A percentile compares a stretch with the other conserved stretches of the same genome.
Conservation (phyloP, 371 early-diverging fungal species). For the Funneliformis caledonium region DNA sequence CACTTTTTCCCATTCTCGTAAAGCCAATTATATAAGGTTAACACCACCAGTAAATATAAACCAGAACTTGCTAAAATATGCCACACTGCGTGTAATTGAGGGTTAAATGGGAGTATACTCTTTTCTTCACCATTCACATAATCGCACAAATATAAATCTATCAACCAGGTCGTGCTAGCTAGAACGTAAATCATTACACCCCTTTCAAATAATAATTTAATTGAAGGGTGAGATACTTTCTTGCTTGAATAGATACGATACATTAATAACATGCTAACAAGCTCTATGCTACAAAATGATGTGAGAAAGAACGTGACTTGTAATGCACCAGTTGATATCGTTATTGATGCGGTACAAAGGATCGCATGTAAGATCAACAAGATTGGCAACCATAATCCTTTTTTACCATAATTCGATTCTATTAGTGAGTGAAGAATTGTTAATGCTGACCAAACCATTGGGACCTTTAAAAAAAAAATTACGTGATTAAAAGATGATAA, state of each 20-base stretch:
- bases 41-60: slow-evolving; percentile 15
- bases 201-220: neutral
- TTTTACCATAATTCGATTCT: neutral
- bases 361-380: neutral
- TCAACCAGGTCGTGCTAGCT: neutral
- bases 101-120: slow-evolving; percentile 5
- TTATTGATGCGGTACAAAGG: neutral
- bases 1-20: neutral
- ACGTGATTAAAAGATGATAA: too few relatives aligned
- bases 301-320: neutral
- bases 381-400: neutral
- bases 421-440: neutral
- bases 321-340: neutral
- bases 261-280: neutral
- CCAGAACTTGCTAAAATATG: slow-evolving; percentile 19
- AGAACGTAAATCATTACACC: neutral
- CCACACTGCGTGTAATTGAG: slow-evolving; percentile 20
- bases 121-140: slow-evolving; percentile 12
- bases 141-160: slow-evolving; percentile 5
- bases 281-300: neutral
- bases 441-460: slow-evolving; percentile 16
- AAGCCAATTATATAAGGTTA: neutral
- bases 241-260: neutral
- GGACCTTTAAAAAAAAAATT: slow-evolving; percentile 1
- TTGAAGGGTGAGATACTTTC: neutral